Percentiles rank a stretch among this genome's conserved stretches.
These are phyloP conservation scores for Crithidia bombi DNA, from an alignment of 208 protist genomes.

Conservation along the genomic window DNA sequence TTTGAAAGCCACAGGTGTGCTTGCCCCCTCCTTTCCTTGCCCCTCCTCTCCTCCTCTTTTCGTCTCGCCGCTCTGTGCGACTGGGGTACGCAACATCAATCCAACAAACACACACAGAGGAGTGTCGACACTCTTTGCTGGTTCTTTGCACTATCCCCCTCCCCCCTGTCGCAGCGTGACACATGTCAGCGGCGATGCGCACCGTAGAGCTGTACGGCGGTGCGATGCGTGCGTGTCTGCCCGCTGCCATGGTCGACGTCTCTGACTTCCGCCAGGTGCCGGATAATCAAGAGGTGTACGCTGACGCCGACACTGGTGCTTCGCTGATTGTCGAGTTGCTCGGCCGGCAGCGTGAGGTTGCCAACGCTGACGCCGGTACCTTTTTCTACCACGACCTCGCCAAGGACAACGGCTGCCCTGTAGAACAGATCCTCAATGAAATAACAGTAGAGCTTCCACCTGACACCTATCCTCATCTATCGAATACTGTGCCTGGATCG, in stretches of 20 bases:
- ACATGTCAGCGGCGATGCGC: constrained; percentile 9
- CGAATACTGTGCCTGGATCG: not conserved
- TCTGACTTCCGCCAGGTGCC: constrained; percentile 78
- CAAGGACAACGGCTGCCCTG: constrained; percentile 58
- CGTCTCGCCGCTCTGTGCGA: too few relatives aligned
- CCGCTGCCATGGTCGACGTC: constrained; percentile 48
- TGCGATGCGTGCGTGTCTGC: constrained; percentile 57
- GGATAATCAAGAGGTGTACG: constrained; percentile 82
- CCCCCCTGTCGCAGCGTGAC: not conserved
- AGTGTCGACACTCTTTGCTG: too few relatives aligned
- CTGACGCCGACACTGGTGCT: constrained; percentile 52
- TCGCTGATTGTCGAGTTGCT: constrained; percentile 79
- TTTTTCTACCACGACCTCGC: constrained; percentile 80
- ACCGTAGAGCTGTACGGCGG: constrained; percentile 70
- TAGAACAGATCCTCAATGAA: constrained; percentile 6
- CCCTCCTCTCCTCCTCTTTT: too few relatives aligned
- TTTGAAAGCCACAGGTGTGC: too few relatives aligned
- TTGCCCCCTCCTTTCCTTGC: too few relatives aligned
- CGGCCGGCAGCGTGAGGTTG: constrained; percentile 41
- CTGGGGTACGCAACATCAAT: too few relatives aligned
- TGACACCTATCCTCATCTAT: constrained; percentile 44
- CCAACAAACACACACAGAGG: too few relatives aligned
- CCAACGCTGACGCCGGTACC: constrained; percentile 44
- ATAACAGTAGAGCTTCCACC: constrained; percentile 17
- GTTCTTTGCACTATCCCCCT: too few relatives aligned